Evolutionary conservation across 2,329 filamentous ascomycete species (phyloP), one percentile per base, ranked within the genome.

Genomic region (Penicillium sp.): DNA sequence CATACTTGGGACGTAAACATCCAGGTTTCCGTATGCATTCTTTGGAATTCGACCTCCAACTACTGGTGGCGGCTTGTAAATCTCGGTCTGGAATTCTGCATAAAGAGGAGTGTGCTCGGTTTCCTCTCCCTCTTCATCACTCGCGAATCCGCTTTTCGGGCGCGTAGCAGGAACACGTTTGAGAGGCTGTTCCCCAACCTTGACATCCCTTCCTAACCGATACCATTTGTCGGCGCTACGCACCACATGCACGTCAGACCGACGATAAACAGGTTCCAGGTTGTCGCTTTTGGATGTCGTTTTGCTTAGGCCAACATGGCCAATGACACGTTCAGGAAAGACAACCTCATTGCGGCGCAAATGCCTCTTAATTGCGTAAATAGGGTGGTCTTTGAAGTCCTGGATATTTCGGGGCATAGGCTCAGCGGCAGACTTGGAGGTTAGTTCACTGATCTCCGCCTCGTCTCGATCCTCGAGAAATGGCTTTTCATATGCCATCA

Each of bases 151-250:
- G 58, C 62, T 57, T 63, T 70, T 67, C 73, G 69, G 61, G 73
- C 63, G 77, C 73, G 66, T 83, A 3, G 69, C 82, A 0, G 82
- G 79, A 2, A 91, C 76, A 70, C 88, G 88, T 70, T 96, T 98
- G 14, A 90, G 82, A 0, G 95, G 91, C 55, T 95, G 88, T 71
- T 96, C 90, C 14, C 89, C 86, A 0, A 85, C 76, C 63, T 86
- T 90, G 8, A 99, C 85, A 61, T 92, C 88, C 26, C 91, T 83
- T 0, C 95, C 95, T 58, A 93, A 76, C 2, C 93, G 86, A 73
- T 95, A 97, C 96, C 95, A 99, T 61, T 90, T 91, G 63, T 96
- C 91, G 3, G 86, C 87, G 60, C 87, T 96, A 60, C 87, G 85
- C 1, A 91, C 91, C 5, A 86, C 68, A 52, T 90, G 86, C 0